Base-by-base conservation (phyloP, 805 yeast species). In the Starmerella potacharoeniae region DNA sequence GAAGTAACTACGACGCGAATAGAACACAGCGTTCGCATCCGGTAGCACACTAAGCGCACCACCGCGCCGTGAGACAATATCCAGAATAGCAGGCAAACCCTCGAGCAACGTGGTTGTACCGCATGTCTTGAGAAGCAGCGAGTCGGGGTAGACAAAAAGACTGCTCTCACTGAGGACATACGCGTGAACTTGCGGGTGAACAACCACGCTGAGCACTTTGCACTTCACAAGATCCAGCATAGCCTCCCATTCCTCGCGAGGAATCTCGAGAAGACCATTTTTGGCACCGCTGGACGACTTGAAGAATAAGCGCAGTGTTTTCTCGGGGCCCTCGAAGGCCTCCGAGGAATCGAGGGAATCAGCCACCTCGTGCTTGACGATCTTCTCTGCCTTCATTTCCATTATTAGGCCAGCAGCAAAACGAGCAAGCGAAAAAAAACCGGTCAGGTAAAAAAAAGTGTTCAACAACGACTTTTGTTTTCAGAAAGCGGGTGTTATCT, bases 291-390 rank as follows among this genome's bases (percentile, higher is more conserved):
- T 28, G 11, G 33, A 5, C 6, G 30, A 77, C 62, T 82, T 81
- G 67, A 89, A 82, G 96, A 96, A 90, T 56, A 91, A 75, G 68
- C 91, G 96, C 43, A 93, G 74, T 55, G 91, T 75, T 70, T 91
- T 93, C 70, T 91, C 97, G 35, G 98, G 97, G 6, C 98, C 97
- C 73, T 91, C 97, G 67, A 91, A 91, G 2, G 97, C 96, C 66
- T 81, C 84, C 13, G 95, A 77, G 17, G 96, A 89, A 71, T 90
- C 97, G 60, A 90, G 74, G 57, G 79, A 77, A 46, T 81, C 82
- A 8, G 95, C 83, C 50, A 86, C 74, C 58, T 83, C 86, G 68
- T 84, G 91, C 69, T 90, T 90, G 63, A 88, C 81, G 66, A 76
- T 81, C 57, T 62, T 63, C 34, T 57, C 61, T 6, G 64, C 62